phyloP scores from a whole-genome alignment of 345 rosid genomes.

The Odontarrhena argentea region DNA sequence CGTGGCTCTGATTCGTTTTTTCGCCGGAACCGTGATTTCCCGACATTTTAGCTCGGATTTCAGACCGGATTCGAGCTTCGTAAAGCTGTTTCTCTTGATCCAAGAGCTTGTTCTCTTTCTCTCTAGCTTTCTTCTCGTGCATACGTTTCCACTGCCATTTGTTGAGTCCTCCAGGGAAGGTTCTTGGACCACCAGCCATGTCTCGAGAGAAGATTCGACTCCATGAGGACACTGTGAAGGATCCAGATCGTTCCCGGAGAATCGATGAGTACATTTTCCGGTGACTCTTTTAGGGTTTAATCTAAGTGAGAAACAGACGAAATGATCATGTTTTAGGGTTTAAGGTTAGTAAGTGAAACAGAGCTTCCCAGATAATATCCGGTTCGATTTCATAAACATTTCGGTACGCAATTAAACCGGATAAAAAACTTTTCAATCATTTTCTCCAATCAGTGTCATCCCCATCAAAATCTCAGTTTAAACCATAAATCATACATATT shows the following conservation, averaged over 20 bases:
- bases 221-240: conserved; percentile 34
- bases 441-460: no score
- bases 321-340: conserved; percentile 35
- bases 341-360: conserved; percentile 3
- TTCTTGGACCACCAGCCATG: conserved; percentile 98
- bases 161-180: conserved; percentile 91
- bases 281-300: conserved; percentile 26
- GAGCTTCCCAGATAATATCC: conserved; percentile 11
- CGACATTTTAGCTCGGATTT: conserved; percentile 61
- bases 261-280: conserved; percentile 39
- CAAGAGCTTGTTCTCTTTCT: conserved; percentile 82
- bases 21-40: conserved; percentile 38
- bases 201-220: conserved; percentile 48
- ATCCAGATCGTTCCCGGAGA: conserved; percentile 43
- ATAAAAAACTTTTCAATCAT: no score
- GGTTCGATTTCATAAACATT: background rate
- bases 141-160: conserved; percentile 99
- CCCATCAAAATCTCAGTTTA: no score
- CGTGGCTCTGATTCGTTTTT: conserved; percentile 36
- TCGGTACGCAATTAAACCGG: conserved; percentile 15
- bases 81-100: conserved; percentile 92
- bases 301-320: background rate
- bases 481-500: no score
- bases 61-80: conserved; percentile 73
- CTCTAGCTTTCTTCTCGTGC: conserved; percentile 90